Evolutionary conservation across 805 yeast species (phyloP).

Genomic region (Wickerhamiella dianesei): DNA sequence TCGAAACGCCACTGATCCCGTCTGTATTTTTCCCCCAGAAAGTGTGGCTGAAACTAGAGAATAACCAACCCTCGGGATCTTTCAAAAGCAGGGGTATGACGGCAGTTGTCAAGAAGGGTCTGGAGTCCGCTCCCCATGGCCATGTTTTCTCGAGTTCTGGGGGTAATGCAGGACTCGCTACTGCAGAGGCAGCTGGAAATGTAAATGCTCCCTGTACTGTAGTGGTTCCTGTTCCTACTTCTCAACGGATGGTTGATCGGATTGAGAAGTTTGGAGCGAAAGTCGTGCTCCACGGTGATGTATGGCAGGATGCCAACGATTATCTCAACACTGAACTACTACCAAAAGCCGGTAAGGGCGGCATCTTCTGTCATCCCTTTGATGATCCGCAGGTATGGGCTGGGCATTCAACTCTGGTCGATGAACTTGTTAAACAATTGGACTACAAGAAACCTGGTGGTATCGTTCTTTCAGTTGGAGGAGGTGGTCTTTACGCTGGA

Average conservation of each 20-base stretch:
- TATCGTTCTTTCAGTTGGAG: conserved; percentile 85
- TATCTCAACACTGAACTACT: conserved; percentile 51
- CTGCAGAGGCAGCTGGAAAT: conserved; percentile 70
- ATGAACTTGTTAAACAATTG: conserved; percentile 73
- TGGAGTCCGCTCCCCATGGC: conserved; percentile 31
- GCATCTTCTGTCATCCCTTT: conserved; percentile 81
- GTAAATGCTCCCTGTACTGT: conserved; percentile 45
- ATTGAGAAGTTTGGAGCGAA: conserved; percentile 37
- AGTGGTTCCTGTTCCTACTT: conserved; percentile 43
- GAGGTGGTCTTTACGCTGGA: conserved; percentile 90
- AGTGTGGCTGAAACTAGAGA: conserved; percentile 71
- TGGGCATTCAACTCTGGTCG: conserved; percentile 88
- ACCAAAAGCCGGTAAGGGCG: conserved; percentile 38
- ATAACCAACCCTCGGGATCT: conserved; percentile 78
- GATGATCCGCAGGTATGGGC: conserved; percentile 89
- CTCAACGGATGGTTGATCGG: conserved; percentile 32
- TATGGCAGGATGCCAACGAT: conserved; percentile 66
- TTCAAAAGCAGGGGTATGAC: conserved; percentile 49
- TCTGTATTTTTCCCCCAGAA: conserved; percentile 60
- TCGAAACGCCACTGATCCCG: conserved; percentile 48
- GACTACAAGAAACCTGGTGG: conserved; percentile 60
- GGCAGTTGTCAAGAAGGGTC: conserved; percentile 15
- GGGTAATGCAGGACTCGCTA: conserved; percentile 96
- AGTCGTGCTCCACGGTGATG: conserved; percentile 50
- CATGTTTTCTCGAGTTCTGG: conserved; percentile 71